A percentile compares a stretch with the other conserved stretches of the same genome.
Evolutionary conservation across 345 rosid genomes (phyloP).

Genomic region (Anastatica hierochuntica): DNA sequence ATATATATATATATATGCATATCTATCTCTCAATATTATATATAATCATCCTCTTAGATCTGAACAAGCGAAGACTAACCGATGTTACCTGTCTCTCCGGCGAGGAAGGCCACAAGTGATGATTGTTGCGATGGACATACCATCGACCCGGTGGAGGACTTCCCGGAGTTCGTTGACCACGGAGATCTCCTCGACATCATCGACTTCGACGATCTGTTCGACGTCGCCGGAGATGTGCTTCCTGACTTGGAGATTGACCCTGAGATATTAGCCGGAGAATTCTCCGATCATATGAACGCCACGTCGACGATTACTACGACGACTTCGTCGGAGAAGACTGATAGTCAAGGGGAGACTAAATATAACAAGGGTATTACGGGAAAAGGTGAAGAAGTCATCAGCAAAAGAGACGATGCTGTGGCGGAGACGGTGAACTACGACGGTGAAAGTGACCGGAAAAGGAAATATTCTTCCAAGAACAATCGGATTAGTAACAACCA

Average conservation of each 20-base stretch:
- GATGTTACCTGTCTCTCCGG: slow-evolving; percentile 69
- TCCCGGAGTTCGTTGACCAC: too few relatives aligned
- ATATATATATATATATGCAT: too few relatives aligned
- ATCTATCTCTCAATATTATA: neutral
- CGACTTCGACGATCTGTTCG: slow-evolving; percentile 75
- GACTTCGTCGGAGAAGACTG: slow-evolving; percentile 17
- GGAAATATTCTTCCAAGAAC: slow-evolving; percentile 37
- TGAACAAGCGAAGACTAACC: too few relatives aligned
- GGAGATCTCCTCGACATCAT: slow-evolving; percentile 57
- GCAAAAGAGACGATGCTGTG: slow-evolving; percentile 20
- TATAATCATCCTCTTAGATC: too few relatives aligned
- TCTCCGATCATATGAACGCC: slow-evolving; percentile 28
- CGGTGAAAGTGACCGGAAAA: slow-evolving; percentile 30
- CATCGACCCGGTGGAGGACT: slow-evolving; percentile 29
- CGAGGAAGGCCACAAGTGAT: slow-evolving; percentile 36
- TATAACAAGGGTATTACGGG: slow-evolving; percentile 28
- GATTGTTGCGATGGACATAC: slow-evolving; percentile 35
- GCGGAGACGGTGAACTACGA: slow-evolving; percentile 13
- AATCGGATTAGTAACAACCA: slow-evolving; percentile 6
- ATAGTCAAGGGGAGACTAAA: slow-evolving; percentile 41
- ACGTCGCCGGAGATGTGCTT: slow-evolving; percentile 36
- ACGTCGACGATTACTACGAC: too few relatives aligned
- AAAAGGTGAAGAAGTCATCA: slow-evolving; percentile 28
- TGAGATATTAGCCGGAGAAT: slow-evolving; percentile 46
- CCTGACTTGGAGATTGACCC: slow-evolving; percentile 74